A percentile compares a stretch with the other conserved stretches of the same genome.
These are phyloP conservation scores for Trichoderma atroviride DNA, from an alignment of 2,329 filamentous ascomycete species.

Conservation along the genomic window DNA sequence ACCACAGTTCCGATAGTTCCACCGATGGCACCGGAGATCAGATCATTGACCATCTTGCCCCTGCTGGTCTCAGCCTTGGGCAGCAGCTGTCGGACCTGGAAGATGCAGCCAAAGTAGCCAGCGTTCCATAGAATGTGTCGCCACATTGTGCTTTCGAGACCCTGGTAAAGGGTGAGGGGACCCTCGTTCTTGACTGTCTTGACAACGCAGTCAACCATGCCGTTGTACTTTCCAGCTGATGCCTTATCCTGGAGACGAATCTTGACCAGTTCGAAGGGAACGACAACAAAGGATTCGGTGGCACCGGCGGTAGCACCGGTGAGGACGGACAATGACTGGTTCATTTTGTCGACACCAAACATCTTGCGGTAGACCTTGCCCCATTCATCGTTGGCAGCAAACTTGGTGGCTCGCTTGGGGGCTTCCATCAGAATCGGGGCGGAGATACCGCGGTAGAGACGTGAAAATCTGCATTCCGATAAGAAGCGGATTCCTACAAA, in stretches of 20 bases:
- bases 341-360: constrained; percentile 87
- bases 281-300: constrained; percentile 94
- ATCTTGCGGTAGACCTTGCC: constrained; percentile 87
- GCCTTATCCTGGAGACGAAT: constrained; percentile 96
- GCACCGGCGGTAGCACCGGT: constrained; percentile 94
- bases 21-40: constrained; percentile 83
- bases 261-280: constrained; percentile 98
- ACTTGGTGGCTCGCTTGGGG: constrained; percentile 92
- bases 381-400: constrained; percentile 98
- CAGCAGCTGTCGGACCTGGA: constrained; percentile 86
- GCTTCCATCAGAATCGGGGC: constrained; percentile 98
- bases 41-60: constrained; percentile 81
- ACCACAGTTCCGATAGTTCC: constrained; percentile 86
- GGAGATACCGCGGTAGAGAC: constrained; percentile 92
- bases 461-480: constrained; percentile 66
- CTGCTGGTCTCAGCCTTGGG: constrained; percentile 80
- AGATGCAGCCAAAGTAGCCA: constrained; percentile 97
- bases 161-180: constrained; percentile 88
- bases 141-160: constrained; percentile 95
- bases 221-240: constrained; percentile 83
- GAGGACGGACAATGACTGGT: constrained; percentile 84
- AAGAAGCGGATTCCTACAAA: constrained; percentile 27
- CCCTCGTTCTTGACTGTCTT: constrained; percentile 88
- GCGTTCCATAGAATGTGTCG: constrained; percentile 88
- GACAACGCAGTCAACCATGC: constrained; percentile 75